phyloP scores from a whole-genome alignment of 2,329 filamentous ascomycete genomes.

The Cladosporium phlei region DNA sequence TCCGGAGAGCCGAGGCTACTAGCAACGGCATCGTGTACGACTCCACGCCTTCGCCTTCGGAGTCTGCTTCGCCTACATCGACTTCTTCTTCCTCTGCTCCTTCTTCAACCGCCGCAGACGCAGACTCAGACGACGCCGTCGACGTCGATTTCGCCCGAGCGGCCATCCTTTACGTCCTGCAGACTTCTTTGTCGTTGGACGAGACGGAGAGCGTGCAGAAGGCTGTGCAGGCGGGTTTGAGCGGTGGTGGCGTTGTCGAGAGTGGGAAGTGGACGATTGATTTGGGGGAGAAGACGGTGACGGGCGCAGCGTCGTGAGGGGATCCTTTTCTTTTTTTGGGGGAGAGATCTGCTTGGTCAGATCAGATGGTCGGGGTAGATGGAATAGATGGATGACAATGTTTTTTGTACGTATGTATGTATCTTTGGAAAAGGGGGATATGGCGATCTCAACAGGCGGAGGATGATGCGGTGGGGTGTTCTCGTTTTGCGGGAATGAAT shows the following conservation, averaged over 20 bases:
- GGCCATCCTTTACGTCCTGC: conserved; percentile 43
- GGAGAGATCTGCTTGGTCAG: no score
- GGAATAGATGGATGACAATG: no score
- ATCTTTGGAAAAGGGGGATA: no score
- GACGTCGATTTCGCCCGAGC: conserved; percentile 42
- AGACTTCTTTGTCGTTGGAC: conserved; percentile 37
- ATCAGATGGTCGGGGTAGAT: no score
- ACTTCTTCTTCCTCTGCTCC: conserved; percentile 10
- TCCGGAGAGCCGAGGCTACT: conserved; percentile 25
- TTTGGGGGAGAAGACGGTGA: background rate
- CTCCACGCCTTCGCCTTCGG: conserved; percentile 15
- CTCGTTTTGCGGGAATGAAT: no score
- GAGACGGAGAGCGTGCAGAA: conserved; percentile 41
- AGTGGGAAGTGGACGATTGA: background rate
- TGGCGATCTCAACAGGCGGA: no score
- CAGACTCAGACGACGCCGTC: conserved; percentile 18
- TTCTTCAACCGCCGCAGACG: conserved; percentile 1
- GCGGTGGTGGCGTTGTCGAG: conserved; percentile 4
- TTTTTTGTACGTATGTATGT: no score
- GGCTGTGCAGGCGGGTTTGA: conserved; percentile 35
- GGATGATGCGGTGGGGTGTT: no score
- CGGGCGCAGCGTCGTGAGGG: no score
- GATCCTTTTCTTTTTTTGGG: no score
- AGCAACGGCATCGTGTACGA: conserved; percentile 31
- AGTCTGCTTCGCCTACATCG: conserved; percentile 14